Evolutionary conservation across 129 eudicot species (phyloP), one percentile per base, ranked within the genome.

Genomic region (Artemisia tridentata): DNA sequence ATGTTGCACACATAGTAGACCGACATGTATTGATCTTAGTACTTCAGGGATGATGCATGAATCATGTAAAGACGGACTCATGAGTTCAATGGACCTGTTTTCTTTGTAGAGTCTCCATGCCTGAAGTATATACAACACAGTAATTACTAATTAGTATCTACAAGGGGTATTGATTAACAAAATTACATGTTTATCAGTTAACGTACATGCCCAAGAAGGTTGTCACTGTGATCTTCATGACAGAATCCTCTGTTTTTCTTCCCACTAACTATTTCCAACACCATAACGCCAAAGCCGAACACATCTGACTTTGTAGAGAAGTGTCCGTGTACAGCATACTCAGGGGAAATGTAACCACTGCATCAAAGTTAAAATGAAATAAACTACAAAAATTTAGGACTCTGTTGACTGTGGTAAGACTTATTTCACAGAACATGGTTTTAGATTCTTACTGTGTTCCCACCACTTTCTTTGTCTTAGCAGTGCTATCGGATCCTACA

Each of bases 171-270:
- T 16, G 62, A 11, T 19, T 11, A 34, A 29, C n/a, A 15, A 50
- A 55, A 38, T 13, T 16, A 12, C 29, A 17, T 19, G 38, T 75
- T 5, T 27, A 49, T 25, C 46, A 61, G 47, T 13, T 51, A 18
- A 64, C 86, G 69, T 74, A 82, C 83, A 52, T 82, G 80, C 72
- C 86, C 86, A 21, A 82, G 86, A 73, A 82, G 86, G 58, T 82
- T 82, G 4, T 69, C 78, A 10, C 52, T 31, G 13, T 71, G 67
- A 34, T 53, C 72, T 38, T 18, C 72, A 55, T 78, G 67, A 54
- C 14, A 55, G 41, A 78, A 78, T 56, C 58, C 77, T 65, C 66
- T 54, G 25, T 78, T 78, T 71, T 27, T 78, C 66, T 23, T 78
- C 45, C 81, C 77, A n/a, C 80, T 34, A 1, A 77, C 69, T 55